These are phyloP conservation scores for Leptoxyphium fumago DNA, from an alignment of 2,329 filamentous ascomycete species.

Conservation along the genomic window DNA sequence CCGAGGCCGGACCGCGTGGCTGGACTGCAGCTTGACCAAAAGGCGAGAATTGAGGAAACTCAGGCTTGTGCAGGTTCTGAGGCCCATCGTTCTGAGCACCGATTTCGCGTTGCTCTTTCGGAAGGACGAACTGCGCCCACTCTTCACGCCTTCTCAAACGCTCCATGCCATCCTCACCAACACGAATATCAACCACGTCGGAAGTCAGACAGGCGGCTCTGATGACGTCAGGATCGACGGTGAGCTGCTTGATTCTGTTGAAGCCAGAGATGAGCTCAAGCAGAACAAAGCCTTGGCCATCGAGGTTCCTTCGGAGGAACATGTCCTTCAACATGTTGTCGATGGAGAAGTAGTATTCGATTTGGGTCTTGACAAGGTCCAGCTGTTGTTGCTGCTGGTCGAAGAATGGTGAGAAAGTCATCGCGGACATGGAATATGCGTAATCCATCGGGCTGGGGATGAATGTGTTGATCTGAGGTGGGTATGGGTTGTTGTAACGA, in stretches of 20 bases:
- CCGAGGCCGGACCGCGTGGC: conserved; percentile 13
- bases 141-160: conserved; percentile 58
- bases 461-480: conserved; percentile 24
- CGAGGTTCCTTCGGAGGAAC: conserved; percentile 81
- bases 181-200: conserved; percentile 55
- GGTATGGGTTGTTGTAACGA: conserved; percentile 8
- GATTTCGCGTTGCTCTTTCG: conserved; percentile 54
- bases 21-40: conserved; percentile 18
- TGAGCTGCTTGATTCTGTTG: conserved; percentile 64
- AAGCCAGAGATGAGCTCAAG: conserved; percentile 71
- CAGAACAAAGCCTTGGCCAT: conserved; percentile 81
- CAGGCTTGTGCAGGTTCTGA: conserved; percentile 27
- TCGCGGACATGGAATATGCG: conserved; percentile 24
- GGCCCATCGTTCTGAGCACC: conserved; percentile 61
- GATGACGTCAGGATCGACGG: conserved; percentile 57
- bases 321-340: conserved; percentile 91
- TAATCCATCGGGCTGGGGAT: conserved; percentile 37
- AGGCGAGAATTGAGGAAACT: conserved; percentile 22
- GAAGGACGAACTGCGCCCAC: conserved; percentile 70
- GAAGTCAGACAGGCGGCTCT: conserved; percentile 63
- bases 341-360: conserved; percentile 90
- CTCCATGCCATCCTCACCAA: conserved; percentile 64
- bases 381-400: conserved; percentile 40
- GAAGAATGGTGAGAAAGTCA: conserved; percentile 43
- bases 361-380: conserved; percentile 44